A percentile compares a stretch with the other conserved stretches of the same genome.
Conservation (phyloP, 2,329 filamentous ascomycete species). For the Penicillium occitanis region DNA sequence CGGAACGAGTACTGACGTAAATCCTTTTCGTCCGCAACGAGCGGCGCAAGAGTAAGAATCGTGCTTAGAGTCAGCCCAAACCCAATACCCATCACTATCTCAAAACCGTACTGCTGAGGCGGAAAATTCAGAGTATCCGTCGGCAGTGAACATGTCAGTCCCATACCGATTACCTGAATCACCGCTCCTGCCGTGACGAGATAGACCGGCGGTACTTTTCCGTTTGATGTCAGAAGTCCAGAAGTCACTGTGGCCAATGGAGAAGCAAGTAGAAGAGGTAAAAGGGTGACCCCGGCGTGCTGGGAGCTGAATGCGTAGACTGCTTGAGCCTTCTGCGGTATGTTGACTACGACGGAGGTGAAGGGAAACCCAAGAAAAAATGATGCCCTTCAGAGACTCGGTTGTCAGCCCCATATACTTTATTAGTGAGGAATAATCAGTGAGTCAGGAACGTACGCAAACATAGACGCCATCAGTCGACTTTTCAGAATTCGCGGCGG, state of each 20-base stretch:
- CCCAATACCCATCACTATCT: slow-evolving; percentile 41
- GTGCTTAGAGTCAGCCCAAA: slow-evolving; percentile 37
- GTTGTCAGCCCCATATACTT: not conserved
- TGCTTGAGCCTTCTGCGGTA: slow-evolving; percentile 40
- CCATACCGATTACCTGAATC: slow-evolving; percentile 37
- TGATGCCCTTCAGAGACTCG: not conserved
- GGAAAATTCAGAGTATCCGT: slow-evolving; percentile 23
- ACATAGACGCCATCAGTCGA: slow-evolving; percentile 33
- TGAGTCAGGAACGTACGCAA: slow-evolving; percentile 32
- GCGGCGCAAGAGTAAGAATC: slow-evolving; percentile 33
- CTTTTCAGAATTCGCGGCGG: slow-evolving; percentile 35
- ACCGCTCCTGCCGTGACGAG: slow-evolving; percentile 30
- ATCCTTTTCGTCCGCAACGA: slow-evolving; percentile 34
- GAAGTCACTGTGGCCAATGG: slow-evolving; percentile 29
- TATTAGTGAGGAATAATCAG: no score
- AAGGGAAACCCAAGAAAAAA: slow-evolving; percentile 30
- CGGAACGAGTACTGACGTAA: slow-evolving; percentile 27
- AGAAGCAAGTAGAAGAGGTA: slow-evolving; percentile 37
- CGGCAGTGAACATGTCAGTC: slow-evolving; percentile 30
- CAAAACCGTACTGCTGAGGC: slow-evolving; percentile 34
- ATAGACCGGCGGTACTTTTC: slow-evolving; percentile 33
- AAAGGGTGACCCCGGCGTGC: slow-evolving; percentile 35
- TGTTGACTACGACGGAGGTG: slow-evolving; percentile 29
- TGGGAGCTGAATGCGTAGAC: slow-evolving; percentile 34
- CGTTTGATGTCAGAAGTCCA: slow-evolving; percentile 31